A percentile compares a stretch with the other conserved stretches of the same genome.
phyloP scores from a whole-genome alignment of 1,284 basidiomycete species.

The Limonomyces culmigenus region DNA sequence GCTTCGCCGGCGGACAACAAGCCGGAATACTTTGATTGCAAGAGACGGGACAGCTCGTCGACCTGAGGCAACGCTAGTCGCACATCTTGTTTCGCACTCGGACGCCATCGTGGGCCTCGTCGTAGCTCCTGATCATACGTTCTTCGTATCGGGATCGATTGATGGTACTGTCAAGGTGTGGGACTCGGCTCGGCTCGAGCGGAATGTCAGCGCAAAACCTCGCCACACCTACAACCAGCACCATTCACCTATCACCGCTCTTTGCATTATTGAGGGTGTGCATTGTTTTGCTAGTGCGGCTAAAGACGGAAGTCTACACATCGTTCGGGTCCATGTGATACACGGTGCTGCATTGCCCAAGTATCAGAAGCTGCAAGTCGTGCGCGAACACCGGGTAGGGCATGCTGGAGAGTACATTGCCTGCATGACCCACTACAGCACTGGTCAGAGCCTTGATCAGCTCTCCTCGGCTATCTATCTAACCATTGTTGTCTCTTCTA shows the following conservation, averaged over 20 bases:
- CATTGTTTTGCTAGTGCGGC: constrained; percentile 84
- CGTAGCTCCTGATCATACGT: constrained; percentile 85
- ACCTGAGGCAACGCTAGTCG: constrained; percentile 64
- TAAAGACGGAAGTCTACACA: constrained; percentile 73
- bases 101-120: constrained; percentile 68
- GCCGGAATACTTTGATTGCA: constrained; percentile 42
- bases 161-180: constrained; percentile 76
- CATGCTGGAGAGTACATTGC: constrained; percentile 61
- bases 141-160: constrained; percentile 82
- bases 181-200: constrained; percentile 67
- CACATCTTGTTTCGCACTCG: constrained; percentile 75
- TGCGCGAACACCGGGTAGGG: constrained; percentile 59
- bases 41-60: constrained; percentile 39
- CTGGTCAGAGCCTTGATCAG: constrained; percentile 28
- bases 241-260: constrained; percentile 61
- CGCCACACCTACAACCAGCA: constrained; percentile 66
- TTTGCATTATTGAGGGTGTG: constrained; percentile 70
- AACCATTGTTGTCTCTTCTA: constrained; percentile 10
- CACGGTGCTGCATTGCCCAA: constrained; percentile 52
- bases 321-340: constrained; percentile 65
- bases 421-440: constrained; percentile 60
- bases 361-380: constrained; percentile 61
- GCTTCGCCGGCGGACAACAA: constrained; percentile 53
- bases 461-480: constrained; percentile 11
- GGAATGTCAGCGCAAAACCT: constrained; percentile 66